Evolutionary conservation across 129 eudicot species (phyloP), one percentile per base, ranked within the genome.

Genomic region (Flaveria trinervia): DNA sequence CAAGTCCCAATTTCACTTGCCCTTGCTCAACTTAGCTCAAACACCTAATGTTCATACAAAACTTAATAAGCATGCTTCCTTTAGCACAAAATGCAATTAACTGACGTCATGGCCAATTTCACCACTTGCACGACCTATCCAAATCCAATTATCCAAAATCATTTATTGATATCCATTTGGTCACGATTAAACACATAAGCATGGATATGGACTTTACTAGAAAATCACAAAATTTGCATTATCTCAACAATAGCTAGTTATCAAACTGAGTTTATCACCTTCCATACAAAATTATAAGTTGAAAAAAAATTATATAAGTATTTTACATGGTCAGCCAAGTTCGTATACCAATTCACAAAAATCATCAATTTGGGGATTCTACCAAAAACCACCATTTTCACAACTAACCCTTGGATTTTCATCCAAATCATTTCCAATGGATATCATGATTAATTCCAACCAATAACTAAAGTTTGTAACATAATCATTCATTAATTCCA

Each of bases 1-100:
- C 59, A 52, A 52, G 4, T 52, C 59, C 22, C 59, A 52, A 52
- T 16, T 52, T 5, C 22, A n/a, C 23, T 16, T 52, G 59, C 23
- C 23, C 59, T 52, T 50, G 23, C 59, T 52, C 22, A 52, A 52
- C 59, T 16, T 52, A n/a, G 5, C 59, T n/a, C 23, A 6, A 52
- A n/a, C 64, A 56, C 64, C 64, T 2, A 20, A 20, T 20, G 64
- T 56, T 56, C 64, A 56, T 56, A 56, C 64, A 56, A 56, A 56
- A 36, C 64, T 56, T 12, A 0, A 56, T 9, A 20, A 20, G 28
- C 22, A 26, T 18, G 30, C 28, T 56, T 56, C 26, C 22, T 17
- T 56, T 5, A 17, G 64, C 64, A 56, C 64, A 56, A 18, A 56
- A 17, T 8, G 28, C 64, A 52, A 52, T 52, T 4, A 52, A 16